Evolutionary conservation across 2,329 filamentous ascomycete genomes (phyloP).

Genomic region (Fusarium sp.): DNA sequence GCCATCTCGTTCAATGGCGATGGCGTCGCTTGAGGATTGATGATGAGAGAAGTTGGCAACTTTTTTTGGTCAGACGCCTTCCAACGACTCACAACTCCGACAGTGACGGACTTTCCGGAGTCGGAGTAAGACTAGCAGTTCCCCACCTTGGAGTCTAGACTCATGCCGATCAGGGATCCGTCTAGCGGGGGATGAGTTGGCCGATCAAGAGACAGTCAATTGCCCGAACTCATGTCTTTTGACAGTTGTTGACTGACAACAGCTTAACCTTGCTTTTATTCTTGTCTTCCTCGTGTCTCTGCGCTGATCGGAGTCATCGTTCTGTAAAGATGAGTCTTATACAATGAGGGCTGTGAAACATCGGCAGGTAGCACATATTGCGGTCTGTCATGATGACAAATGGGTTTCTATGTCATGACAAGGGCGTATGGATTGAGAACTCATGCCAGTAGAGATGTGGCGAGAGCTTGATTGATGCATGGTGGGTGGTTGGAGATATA

Average conservation of each 20-base stretch:
- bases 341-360: neutral
- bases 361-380: neutral
- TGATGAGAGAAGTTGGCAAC: neutral
- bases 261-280: no score
- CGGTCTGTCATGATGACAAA: neutral
- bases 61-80: slow-evolving; percentile 5
- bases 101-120: slow-evolving; percentile 24
- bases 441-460: neutral
- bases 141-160: slow-evolving; percentile 14
- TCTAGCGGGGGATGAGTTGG: neutral
- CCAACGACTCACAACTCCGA: slow-evolving; percentile 1
- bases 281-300: no score
- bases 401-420: neutral
- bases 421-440: neutral
- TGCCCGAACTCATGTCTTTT: no score
- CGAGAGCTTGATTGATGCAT: neutral
- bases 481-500: no score
- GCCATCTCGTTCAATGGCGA: neutral
- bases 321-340: neutral
- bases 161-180: neutral
- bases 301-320: no score
- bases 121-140: slow-evolving; percentile 15
- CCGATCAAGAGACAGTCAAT: neutral
- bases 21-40: rapidly evolving
- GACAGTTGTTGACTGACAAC: no score